These are phyloP conservation scores for Colletotrichum godetiae DNA, from an alignment of 2,329 filamentous ascomycete genomes.

Conservation along the genomic window DNA sequence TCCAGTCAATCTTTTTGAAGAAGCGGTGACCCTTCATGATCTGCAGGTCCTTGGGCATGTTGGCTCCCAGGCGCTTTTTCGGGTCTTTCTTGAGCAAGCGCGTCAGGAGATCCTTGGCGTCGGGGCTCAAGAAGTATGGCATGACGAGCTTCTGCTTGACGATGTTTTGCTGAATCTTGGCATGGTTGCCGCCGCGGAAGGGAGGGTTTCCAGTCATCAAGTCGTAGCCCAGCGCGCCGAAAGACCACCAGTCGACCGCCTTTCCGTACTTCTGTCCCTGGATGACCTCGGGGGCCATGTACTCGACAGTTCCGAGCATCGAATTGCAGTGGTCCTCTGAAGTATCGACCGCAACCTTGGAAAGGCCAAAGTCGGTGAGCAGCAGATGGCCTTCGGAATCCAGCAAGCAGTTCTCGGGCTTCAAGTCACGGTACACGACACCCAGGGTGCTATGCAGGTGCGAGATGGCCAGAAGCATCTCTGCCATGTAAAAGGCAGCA, in stretches of 20 bases:
- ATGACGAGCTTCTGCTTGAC: constrained; percentile 89
- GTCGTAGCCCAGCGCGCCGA: constrained; percentile 92
- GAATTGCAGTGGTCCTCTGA: constrained; percentile 79
- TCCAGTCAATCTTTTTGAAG: constrained; percentile 98
- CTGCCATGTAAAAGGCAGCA: constrained; percentile 97
- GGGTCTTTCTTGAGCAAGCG: constrained; percentile 93
- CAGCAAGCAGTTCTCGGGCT: constrained; percentile 96
- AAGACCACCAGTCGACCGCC: constrained; percentile 98
- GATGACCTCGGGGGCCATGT: constrained; percentile 98
- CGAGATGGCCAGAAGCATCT: constrained; percentile 93
- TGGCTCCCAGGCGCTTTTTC: constrained; percentile 85
- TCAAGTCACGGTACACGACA: constrained; percentile 95
- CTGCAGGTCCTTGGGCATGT: constrained; percentile 88
- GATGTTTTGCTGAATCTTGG: constrained; percentile 97
- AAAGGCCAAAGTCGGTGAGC: constrained; percentile 95
- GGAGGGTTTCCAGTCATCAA: constrained; percentile 92
- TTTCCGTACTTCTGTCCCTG: constrained; percentile 90
- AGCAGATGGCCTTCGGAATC: constrained; percentile 92
- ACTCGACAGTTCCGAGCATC: constrained; percentile 94
- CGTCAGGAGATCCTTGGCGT: constrained; percentile 94
- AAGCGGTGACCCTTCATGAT: constrained; percentile 93
- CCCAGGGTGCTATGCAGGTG: constrained; percentile 93
- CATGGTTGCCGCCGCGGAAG: constrained; percentile 89
- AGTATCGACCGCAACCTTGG: constrained; percentile 85
- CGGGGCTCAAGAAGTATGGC: constrained; percentile 90